These are phyloP conservation scores for Meyerozyma smithsonii DNA, from an alignment of 1,139 yeast species.

Conservation along the genomic window DNA sequence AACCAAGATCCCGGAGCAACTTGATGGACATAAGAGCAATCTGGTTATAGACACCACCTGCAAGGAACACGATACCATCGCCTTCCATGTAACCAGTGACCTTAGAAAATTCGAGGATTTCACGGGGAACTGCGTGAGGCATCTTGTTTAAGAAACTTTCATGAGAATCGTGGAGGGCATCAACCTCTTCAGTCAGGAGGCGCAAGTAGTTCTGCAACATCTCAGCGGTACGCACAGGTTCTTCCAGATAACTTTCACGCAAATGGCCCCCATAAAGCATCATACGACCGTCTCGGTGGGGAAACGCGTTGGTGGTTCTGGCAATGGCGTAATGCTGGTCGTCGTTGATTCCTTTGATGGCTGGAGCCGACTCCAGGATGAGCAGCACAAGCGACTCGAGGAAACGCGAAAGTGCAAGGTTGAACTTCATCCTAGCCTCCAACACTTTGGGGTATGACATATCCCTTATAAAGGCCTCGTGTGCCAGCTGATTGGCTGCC, in stretches of 20 bases:
- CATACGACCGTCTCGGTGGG: slow-evolving; percentile 22
- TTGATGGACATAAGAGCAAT: slow-evolving; percentile 51
- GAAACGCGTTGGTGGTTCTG: slow-evolving; percentile 15
- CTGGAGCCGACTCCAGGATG: slow-evolving; percentile 21
- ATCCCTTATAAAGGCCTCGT: neutral
- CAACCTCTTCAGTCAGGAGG: slow-evolving; percentile 18
- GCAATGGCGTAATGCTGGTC: slow-evolving; percentile 24
- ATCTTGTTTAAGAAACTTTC: slow-evolving; percentile 14
- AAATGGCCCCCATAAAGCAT: slow-evolving; percentile 33
- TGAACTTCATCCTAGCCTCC: neutral
- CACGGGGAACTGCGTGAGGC: slow-evolving; percentile 20
- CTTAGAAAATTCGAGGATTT: slow-evolving; percentile 16
- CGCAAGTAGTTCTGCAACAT: slow-evolving; percentile 19
- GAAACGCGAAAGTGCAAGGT: slow-evolving; percentile 8
- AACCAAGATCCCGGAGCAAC: slow-evolving; percentile 48
- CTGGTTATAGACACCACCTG: slow-evolving; percentile 58
- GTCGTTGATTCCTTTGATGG: slow-evolving; percentile 19
- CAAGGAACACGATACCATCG: slow-evolving; percentile 58
- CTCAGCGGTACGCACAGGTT: slow-evolving; percentile 25
- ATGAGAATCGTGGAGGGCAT: slow-evolving; percentile 14
- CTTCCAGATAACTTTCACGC: slow-evolving; percentile 27
- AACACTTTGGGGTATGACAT: neutral
- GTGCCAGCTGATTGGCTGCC: neutral
- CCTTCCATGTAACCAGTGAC: slow-evolving; percentile 34
- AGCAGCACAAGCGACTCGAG: slow-evolving; percentile 15